A percentile compares a stretch with the other conserved stretches of the same genome.
Evolutionary conservation across 2,329 filamentous ascomycete genomes (phyloP).

Genomic region (Cytospora paraplurivora): DNA sequence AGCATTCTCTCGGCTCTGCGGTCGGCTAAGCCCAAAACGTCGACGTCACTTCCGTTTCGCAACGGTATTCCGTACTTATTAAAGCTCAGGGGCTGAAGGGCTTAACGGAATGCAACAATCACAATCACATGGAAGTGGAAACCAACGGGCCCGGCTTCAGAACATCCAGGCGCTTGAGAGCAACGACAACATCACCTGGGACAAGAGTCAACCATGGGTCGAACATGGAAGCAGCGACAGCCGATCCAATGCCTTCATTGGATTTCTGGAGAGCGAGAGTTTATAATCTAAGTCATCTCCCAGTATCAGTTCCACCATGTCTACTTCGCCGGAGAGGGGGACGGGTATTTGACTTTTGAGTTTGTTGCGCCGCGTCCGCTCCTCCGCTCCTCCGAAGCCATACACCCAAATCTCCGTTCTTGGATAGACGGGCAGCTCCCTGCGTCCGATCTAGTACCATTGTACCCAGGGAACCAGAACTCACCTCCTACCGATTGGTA

Average conservation of each 20-base stretch:
- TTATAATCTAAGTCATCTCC: background rate
- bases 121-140: slow-evolving; percentile 23
- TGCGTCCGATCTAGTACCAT: slow-evolving; percentile 19
- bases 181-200: background rate
- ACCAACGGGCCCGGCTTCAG: background rate
- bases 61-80: background rate
- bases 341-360: too few relatives aligned
- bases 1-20: slow-evolving; percentile 23
- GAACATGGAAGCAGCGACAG: background rate
- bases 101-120: slow-evolving; percentile 2
- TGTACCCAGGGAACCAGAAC: background rate
- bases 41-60: slow-evolving; percentile 26
- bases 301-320: background rate
- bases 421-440: slow-evolving; percentile 15
- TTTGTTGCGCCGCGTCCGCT: background rate
- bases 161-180: background rate
- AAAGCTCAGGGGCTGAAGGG: slow-evolving; percentile 1
- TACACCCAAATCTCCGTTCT: slow-evolving; percentile 11
- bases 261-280: background rate
- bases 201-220: background rate
- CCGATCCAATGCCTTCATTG: background rate
- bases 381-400: slow-evolving; percentile 28
- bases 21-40: slow-evolving; percentile 28
- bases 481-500: background rate
- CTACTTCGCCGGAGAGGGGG: background rate